Conservation (phyloP, 495 filamentous ascomycete species). For the Aspergillus steynii region DNA sequence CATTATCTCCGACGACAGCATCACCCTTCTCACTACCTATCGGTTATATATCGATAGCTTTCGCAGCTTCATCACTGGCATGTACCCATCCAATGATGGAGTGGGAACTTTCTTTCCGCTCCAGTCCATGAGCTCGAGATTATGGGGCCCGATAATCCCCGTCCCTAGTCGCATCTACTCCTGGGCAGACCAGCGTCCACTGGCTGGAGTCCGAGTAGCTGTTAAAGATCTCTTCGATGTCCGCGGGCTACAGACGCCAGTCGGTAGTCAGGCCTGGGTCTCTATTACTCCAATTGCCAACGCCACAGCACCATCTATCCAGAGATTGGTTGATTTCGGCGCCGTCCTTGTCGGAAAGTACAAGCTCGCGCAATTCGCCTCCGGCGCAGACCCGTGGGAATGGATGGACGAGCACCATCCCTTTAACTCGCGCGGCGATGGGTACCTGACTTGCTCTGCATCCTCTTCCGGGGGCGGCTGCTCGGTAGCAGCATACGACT, state of each 20-base stretch:
- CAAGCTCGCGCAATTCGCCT: constrained; percentile 62
- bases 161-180: constrained; percentile 15
- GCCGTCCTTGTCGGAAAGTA: constrained; percentile 61
- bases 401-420: constrained; percentile 56
- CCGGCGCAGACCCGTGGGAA: constrained; percentile 53
- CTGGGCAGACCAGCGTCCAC: constrained; percentile 25
- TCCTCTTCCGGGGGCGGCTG: constrained; percentile 50
- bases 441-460: constrained; percentile 50
- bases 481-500: constrained; percentile 51
- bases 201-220: constrained; percentile 52
- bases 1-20: constrained; percentile 2
- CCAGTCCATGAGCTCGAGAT: background rate
- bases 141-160: constrained; percentile 12
- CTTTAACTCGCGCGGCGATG: constrained; percentile 59
- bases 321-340: constrained; percentile 58
- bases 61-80: constrained; percentile 40
- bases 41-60: constrained; percentile 47
- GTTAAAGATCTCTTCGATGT: constrained; percentile 66
- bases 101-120: constrained; percentile 24
- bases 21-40: constrained; percentile 46
- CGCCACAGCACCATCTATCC: constrained; percentile 48
- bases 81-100: constrained; percentile 42
- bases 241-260: constrained; percentile 51
- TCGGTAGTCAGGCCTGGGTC: constrained; percentile 58
- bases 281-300: constrained; percentile 49